phyloP scores from a whole-genome alignment of 305 asterid genomes.

The Andrographis paniculata region DNA sequence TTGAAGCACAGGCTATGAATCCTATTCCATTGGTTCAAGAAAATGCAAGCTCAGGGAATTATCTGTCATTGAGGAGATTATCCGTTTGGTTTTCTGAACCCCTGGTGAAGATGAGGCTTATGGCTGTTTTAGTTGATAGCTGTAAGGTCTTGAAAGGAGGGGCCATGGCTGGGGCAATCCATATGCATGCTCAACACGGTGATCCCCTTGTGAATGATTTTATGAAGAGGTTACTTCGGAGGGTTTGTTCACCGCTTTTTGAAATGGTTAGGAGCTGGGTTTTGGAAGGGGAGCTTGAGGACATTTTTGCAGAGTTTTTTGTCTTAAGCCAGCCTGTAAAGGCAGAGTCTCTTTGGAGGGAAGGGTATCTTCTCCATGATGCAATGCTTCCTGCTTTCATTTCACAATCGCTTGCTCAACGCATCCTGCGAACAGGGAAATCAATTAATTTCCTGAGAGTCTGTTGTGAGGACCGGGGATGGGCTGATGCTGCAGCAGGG shows the following conservation, averaged over 20 bases:
- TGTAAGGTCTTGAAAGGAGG: slow-evolving; percentile 95
- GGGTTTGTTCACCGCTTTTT: slow-evolving; percentile 95
- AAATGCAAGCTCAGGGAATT: slow-evolving; percentile 55
- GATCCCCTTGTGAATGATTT: slow-evolving; percentile 93
- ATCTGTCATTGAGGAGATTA: slow-evolving; percentile 80
- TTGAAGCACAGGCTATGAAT: slow-evolving; percentile 74
- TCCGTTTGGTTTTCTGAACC: slow-evolving; percentile 98
- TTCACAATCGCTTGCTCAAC: slow-evolving; percentile 85
- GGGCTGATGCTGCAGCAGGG: slow-evolving; percentile 94
- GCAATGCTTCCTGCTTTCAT: slow-evolving; percentile 95
- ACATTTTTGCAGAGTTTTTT: slow-evolving; percentile 82
- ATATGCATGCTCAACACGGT: slow-evolving; percentile 95
- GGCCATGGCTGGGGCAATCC: slow-evolving; percentile 99
- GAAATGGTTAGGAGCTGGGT: slow-evolving; percentile 99
- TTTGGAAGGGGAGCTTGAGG: slow-evolving; percentile 98
- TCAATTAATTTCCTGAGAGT: slow-evolving; percentile 94
- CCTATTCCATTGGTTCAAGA: slow-evolving; percentile 83
- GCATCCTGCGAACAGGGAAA: slow-evolving; percentile 89
- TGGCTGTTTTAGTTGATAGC: slow-evolving; percentile 95
- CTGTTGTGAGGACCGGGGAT: slow-evolving; percentile 92
- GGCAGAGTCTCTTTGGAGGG: slow-evolving; percentile 99
- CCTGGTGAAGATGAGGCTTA: slow-evolving; percentile 90
- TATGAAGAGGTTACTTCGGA: slow-evolving; percentile 79
- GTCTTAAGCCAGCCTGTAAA: slow-evolving; percentile 86
- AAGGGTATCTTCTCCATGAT: slow-evolving; percentile 80